Base-by-base conservation (phyloP, 1,284 basidiomycete species). In the Phaffia rhodozyma region DNA sequence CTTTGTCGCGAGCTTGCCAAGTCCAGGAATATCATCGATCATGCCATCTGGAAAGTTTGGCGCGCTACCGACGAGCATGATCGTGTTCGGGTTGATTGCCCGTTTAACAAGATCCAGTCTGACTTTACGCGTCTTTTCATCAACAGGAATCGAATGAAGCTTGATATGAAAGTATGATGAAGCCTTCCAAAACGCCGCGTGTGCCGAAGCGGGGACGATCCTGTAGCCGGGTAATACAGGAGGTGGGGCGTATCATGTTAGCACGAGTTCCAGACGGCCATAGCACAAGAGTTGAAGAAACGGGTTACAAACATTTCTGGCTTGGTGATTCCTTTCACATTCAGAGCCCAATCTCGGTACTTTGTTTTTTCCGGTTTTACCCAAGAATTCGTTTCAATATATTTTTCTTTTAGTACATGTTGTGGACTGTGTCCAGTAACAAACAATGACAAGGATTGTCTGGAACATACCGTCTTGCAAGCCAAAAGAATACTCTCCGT, bases 121-220 rank as follows among this genome's bases (percentile, higher is more conserved):
- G 18, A 87, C 92, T 73, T 87, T 84, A 29, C 94, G 85, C 13
- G 91, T 91, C 30, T 79, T 73, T 1, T 81, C 79, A 73, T 97
- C 82, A n/a, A 97, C 86, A 0, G 91, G 89, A 57, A 98, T 84
- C 53, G 83, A 82, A 72, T 92, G 91, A 1, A 96, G 79, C 77
- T 94, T 97, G 79, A 97, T 85, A n/a, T 84, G 83, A 71, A 98
- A 84, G 77, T 97, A 97, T 32, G 84, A 82, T 2, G 84, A 86
- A 4, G 87, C 92, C 75, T 98, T 98, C 79, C 91, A 86, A 73
- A 98, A 98, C 0, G 94, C 94, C 1, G 91, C 91, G 73, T 97
- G 94, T 0, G 88, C 92, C 0, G 89, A 87, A 0, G 82, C 79
- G 0, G 91, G 87, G 9, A 97, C 78, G 67, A 97, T 80, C 79